Evolutionary conservation across 805 yeast species (phyloP).

Genomic region (Starmerella bacillaris): DNA sequence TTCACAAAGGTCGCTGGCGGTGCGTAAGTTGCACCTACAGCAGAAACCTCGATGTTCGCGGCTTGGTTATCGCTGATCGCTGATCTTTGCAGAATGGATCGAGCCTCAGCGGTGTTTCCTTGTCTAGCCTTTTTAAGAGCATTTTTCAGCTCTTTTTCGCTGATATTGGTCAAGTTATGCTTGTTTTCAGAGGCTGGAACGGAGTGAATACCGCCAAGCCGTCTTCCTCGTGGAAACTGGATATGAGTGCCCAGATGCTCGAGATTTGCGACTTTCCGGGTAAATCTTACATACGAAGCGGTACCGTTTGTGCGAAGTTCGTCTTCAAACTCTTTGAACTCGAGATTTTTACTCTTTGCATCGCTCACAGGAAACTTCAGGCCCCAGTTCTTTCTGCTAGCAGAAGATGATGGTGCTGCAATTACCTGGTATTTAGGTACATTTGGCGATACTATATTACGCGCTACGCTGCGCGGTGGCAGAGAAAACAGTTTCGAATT

Average conservation of each 20-base stretch:
- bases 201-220: constrained; percentile 12
- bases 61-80: no score
- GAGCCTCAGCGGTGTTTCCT: not conserved
- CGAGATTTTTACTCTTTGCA: constrained; percentile 17
- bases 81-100: not conserved
- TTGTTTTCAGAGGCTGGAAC: constrained; percentile 4
- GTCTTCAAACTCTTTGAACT: constrained; percentile 18
- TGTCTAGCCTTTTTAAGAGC: constrained; percentile 8
- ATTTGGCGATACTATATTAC: constrained; percentile 7
- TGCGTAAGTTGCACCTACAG: constrained; percentile 21
- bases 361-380: constrained; percentile 19
- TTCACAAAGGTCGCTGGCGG: constrained; percentile 20
- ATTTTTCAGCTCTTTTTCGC: constrained; percentile 8
- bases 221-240: constrained; percentile 8
- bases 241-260: constrained; percentile 20
- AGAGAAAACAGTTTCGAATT: constrained; percentile 18
- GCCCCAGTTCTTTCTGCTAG: constrained; percentile 24
- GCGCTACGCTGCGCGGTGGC: constrained; percentile 13
- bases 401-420: constrained; percentile 21
- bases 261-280: constrained; percentile 19
- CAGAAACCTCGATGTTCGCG: constrained; percentile 2
- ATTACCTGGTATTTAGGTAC: constrained; percentile 21
- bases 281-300: constrained; percentile 17
- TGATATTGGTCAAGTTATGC: constrained; percentile 12
- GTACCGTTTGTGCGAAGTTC: constrained; percentile 19